Evolutionary conservation across 768 basidiomycete genomes (phyloP).

Genomic region (Coprinopsis sp.): DNA sequence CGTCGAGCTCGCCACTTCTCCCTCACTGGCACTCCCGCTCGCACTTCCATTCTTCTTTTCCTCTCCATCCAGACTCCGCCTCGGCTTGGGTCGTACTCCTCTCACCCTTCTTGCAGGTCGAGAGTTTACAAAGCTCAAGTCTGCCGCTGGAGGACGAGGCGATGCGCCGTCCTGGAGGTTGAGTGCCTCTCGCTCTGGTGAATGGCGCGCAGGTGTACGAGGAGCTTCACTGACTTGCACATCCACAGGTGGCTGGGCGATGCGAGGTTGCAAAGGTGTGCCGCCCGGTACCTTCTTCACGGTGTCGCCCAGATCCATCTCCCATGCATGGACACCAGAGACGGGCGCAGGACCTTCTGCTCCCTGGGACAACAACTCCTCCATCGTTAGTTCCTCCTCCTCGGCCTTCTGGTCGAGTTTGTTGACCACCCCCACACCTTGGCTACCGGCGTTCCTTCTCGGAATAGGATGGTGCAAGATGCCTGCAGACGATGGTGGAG

Average conservation of each 20-base stretch:
- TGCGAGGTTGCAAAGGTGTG: background rate
- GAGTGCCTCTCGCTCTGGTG: too few species aligned
- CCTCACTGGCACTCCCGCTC: background rate
- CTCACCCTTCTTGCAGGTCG: background rate
- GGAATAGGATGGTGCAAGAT: background rate
- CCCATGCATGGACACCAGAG: background rate
- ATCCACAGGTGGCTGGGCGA: background rate
- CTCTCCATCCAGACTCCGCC: background rate
- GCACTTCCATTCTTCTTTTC: background rate
- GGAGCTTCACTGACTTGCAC: too few species aligned
- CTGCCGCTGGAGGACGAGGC: background rate
- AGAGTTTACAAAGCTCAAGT: background rate
- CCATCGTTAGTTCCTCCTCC: background rate
- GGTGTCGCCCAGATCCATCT: constrained; percentile 2
- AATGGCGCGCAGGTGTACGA: too few species aligned
- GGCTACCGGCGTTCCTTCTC: background rate
- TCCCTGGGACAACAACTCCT: background rate
- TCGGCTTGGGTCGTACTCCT: background rate
- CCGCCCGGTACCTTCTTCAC: constrained; percentile 1
- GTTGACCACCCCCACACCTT: background rate
- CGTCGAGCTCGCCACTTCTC: too few species aligned
- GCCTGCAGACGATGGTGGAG: too few species aligned
- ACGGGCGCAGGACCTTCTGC: background rate
- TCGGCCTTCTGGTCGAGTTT: background rate
- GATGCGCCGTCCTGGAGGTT: background rate